A percentile compares a stretch with the other conserved stretches of the same genome.
These are phyloP conservation scores for Penicillium aurantiogriseum DNA, from an alignment of 2,329 filamentous ascomycete species.

Conservation along the genomic window DNA sequence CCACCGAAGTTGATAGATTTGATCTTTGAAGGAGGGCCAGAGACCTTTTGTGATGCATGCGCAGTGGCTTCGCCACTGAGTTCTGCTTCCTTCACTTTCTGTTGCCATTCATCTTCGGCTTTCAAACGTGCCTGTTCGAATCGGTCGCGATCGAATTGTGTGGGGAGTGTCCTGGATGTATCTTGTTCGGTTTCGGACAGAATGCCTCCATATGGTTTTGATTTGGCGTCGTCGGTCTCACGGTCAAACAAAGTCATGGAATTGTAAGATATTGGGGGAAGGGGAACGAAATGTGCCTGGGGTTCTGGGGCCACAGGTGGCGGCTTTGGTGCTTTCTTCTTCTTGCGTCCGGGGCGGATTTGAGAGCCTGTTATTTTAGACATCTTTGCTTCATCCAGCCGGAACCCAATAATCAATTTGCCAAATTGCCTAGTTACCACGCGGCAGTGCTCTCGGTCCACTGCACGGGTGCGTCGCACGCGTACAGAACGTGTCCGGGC, in stretches of 20 bases:
- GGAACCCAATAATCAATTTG: constrained; percentile 59
- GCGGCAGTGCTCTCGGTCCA: constrained; percentile 42
- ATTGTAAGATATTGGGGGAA: constrained; percentile 63
- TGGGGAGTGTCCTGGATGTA: constrained; percentile 82
- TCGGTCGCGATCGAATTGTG: constrained; percentile 72
- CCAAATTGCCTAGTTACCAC: constrained; percentile 42
- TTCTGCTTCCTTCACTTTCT: constrained; percentile 61
- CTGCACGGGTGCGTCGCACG: constrained; percentile 54
- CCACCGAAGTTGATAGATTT: constrained; percentile 98
- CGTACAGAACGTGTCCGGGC: constrained; percentile 59
- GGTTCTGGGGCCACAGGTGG: constrained; percentile 41
- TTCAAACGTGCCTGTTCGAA: constrained; percentile 89
- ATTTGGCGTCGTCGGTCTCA: constrained; percentile 83
- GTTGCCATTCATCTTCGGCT: constrained; percentile 88
- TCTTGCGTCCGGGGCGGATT: constrained; percentile 59
- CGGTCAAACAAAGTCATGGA: constrained; percentile 89
- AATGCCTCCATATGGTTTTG: constrained; percentile 94
- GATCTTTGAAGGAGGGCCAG: constrained; percentile 91
- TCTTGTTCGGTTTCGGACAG: constrained; percentile 85
- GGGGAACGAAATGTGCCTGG: constrained; percentile 60
- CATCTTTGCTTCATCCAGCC: constrained; percentile 58
- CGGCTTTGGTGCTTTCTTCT: constrained; percentile 44
- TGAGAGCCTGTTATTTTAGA: constrained; percentile 58
- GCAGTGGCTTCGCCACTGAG: constrained; percentile 61
- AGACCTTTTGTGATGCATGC: constrained; percentile 69